These are phyloP conservation scores for Lathyrus sativus DNA, from an alignment of 306 rosid genomes.

Conservation along the genomic window DNA sequence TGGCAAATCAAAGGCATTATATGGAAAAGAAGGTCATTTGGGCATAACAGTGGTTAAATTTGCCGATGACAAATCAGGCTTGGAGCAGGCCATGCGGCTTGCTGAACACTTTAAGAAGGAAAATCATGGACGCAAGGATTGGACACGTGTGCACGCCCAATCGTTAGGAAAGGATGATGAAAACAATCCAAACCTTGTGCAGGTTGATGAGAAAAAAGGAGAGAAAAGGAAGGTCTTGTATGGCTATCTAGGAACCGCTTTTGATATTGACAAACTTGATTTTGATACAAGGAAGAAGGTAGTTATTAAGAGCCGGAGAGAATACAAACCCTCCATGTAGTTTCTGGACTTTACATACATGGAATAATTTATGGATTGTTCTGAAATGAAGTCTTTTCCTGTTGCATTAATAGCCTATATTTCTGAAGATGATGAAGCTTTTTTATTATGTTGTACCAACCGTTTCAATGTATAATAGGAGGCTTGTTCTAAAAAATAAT, in stretches of 20 bases:
- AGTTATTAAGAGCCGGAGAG: slow-evolving; percentile 73
- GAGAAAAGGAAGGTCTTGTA: slow-evolving; percentile 80
- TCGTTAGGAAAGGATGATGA: slow-evolving; percentile 73
- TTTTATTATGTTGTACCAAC: slow-evolving; percentile 36
- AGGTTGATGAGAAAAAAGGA: slow-evolving; percentile 63
- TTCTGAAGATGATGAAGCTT: slow-evolving; percentile 41
- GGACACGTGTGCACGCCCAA: slow-evolving; percentile 66
- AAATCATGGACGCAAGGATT: slow-evolving; percentile 75
- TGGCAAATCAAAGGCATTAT: slow-evolving; percentile 93
- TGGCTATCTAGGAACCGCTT: slow-evolving; percentile 88
- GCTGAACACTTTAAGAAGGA: slow-evolving; percentile 77
- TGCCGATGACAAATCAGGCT: slow-evolving; percentile 78
- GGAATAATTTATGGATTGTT: slow-evolving; percentile 29
- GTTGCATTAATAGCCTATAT: slow-evolving; percentile 25
- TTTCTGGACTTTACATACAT: slow-evolving; percentile 42
- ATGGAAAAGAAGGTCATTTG: slow-evolving; percentile 96
- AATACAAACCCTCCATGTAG: slow-evolving; percentile 56
- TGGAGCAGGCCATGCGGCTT: slow-evolving; percentile 78
- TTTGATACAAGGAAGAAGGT: slow-evolving; percentile 86
- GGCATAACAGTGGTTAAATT: slow-evolving; percentile 80
- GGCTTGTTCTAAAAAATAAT: not conserved
- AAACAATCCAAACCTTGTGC: slow-evolving; percentile 80
- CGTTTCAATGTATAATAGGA: slow-evolving; percentile 31
- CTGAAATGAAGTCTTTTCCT: slow-evolving; percentile 34
- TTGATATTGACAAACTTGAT: slow-evolving; percentile 87